Conservation (phyloP, 164 flowering plant genomes). For the Platanus orientalis region DNA sequence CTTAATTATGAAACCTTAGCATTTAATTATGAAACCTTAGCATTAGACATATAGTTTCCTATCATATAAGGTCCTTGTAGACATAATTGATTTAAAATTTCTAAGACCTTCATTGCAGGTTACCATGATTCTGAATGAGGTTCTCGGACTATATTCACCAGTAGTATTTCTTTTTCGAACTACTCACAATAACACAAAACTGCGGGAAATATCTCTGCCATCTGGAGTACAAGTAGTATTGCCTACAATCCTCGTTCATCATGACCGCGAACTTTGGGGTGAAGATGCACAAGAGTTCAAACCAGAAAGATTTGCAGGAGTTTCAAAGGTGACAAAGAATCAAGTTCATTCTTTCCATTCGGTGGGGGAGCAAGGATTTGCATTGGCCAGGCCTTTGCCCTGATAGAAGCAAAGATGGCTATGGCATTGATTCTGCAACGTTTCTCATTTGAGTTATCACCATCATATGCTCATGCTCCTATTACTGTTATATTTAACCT, state of each 20-base stretch:
- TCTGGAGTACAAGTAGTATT: too few species aligned
- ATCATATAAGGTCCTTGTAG: too few species aligned
- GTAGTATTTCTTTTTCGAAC: neutral
- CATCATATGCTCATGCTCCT: too few species aligned
- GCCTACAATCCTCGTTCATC: too few species aligned
- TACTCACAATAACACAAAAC: neutral
- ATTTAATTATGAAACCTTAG: too few species aligned
- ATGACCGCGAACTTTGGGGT: too few species aligned
- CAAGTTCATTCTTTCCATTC: slow-evolving; percentile 16
- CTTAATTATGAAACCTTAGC: too few species aligned
- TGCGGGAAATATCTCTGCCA: slow-evolving; percentile 19
- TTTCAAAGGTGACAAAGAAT: slow-evolving; percentile 20
- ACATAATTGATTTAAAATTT: too few species aligned
- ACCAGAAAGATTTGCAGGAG: slow-evolving; percentile 20
- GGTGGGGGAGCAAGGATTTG: slow-evolving; percentile 23
- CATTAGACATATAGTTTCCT: too few species aligned
- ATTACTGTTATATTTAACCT: too few species aligned
- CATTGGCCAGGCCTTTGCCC: slow-evolving; percentile 16
- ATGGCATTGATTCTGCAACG: slow-evolving; percentile 19
- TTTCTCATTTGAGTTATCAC: too few species aligned
- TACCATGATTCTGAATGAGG: slow-evolving; percentile 23
- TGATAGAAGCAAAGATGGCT: slow-evolving; percentile 19
- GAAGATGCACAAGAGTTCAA: too few species aligned
- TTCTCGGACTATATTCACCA: slow-evolving; percentile 26
- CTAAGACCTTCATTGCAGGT: slow-evolving; percentile 13